Conservation (phyloP, 768 basidiomycete genomes). For the Dacryopinax primogenitus region DNA sequence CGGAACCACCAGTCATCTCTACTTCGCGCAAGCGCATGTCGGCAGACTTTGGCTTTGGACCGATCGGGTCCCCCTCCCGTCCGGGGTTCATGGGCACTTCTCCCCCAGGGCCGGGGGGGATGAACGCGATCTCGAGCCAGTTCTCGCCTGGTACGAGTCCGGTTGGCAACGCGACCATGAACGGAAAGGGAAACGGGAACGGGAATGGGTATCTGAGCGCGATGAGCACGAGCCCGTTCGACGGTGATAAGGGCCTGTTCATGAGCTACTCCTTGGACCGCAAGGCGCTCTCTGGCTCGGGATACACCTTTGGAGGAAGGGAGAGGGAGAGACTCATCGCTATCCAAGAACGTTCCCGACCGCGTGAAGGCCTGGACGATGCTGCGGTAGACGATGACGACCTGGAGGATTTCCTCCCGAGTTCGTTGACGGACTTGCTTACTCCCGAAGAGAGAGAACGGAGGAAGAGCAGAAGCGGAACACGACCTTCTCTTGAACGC, state of each 20-base stretch:
- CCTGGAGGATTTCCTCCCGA: conserved; percentile 78
- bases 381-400: conserved; percentile 44
- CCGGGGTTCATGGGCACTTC: conserved; percentile 18
- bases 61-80: conserved; percentile 68
- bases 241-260: conserved; percentile 12
- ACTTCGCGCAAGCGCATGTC: background rate
- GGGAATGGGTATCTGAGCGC: background rate
- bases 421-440: conserved; percentile 74
- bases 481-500: conserved; percentile 11
- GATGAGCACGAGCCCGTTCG: conserved; percentile 17
- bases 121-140: conserved; percentile 32
- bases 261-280: conserved; percentile 16
- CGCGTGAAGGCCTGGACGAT: conserved; percentile 17
- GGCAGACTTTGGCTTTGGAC: conserved; percentile 50
- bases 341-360: conserved; percentile 7
- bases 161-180: background rate
- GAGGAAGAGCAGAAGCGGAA: conserved; percentile 56
- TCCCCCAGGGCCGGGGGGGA: conserved; percentile 15
- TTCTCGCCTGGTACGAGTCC: conserved; percentile 54
- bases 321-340: conserved; percentile 10
- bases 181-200: conserved; percentile 1
- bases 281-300: conserved; percentile 6
- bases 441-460: conserved; percentile 78
- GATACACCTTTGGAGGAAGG: conserved; percentile 24
- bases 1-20: background rate